A percentile compares a stretch with the other conserved stretches of the same genome.
These are phyloP conservation scores for Powellomyces hirtus DNA, from an alignment of 192 early-diverging fungal genomes.

Conservation along the genomic window DNA sequence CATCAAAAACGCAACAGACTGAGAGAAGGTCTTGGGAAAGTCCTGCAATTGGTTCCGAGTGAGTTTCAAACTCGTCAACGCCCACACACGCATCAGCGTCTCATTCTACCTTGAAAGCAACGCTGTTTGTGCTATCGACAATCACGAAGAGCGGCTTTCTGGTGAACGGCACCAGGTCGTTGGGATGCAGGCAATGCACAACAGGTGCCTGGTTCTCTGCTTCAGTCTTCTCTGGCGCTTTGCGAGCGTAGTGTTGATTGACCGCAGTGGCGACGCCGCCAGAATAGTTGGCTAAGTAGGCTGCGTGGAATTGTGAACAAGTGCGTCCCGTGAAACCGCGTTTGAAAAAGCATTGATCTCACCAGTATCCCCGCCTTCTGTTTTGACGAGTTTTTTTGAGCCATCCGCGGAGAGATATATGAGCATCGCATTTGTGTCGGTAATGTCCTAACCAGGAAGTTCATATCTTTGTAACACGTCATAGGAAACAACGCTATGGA, in stretches of 20 bases:
- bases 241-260: constrained; percentile 52
- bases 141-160: constrained; percentile 93
- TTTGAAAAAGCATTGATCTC: background rate
- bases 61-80: too few species aligned
- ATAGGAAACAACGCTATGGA: too few species aligned
- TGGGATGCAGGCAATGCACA: constrained; percentile 81
- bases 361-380: constrained; percentile 44
- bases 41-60: constrained; percentile 37
- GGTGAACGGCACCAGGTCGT: constrained; percentile 90
- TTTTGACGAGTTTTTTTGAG: constrained; percentile 38
- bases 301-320: background rate
- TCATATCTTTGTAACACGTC: too few species aligned
- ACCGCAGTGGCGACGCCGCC: constrained; percentile 74
- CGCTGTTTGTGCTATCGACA: constrained; percentile 87
- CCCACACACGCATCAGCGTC: constrained; percentile 23
- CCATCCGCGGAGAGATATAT: constrained; percentile 93
- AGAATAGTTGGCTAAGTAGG: constrained; percentile 44
- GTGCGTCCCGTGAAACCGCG: background rate
- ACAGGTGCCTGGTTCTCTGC: constrained; percentile 46
- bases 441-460: constrained; percentile 66
- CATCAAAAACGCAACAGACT: constrained; percentile 81
- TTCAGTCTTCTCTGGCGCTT: constrained; percentile 58
- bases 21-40: constrained; percentile 84
- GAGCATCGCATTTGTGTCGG: constrained; percentile 80
- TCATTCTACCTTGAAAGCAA: constrained; percentile 71